Base-by-base conservation (phyloP, 768 basidiomycete genomes). In the Agaricus sinodeliciosus region DNA sequence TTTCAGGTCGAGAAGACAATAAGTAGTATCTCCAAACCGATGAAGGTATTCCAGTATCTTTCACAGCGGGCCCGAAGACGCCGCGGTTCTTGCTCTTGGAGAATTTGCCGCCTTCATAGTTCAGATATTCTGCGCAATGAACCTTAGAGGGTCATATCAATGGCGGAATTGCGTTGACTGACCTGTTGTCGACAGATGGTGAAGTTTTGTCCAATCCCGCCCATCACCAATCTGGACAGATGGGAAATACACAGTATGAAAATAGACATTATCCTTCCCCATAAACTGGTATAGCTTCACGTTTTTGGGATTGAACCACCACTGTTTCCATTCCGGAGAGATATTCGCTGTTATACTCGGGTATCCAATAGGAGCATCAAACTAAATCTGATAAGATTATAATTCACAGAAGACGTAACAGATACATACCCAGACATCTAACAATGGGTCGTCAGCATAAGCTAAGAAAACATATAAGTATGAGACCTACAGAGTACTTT, bases 221-320 rank as follows among this genome's bases (percentile, higher is more conserved):
- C 90, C 88, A 58, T 97, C 94, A 2, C 84, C 96, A 55, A 97
- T 71, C 62, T 91, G 81, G 53, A 93, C 84, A 3, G 91, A 85
- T 26, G 96, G 95, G 75, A 85, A 99, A 61, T 92, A 92, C 37
- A 99, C 82, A 0, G 92, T 92, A 68, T 99, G 96, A 81, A 99
- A 99, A 69, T 95, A 97, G 46, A 94, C 92, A 57, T 94, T 97
- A 66, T 98, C 95, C 72, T 99, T 99, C 65, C 96, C 96, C 96
- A 99, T 99, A 76, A 99, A 99, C 68, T 99, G 95, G 72, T 92
- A 96, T 47, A 98, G 73, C 60, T 81, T 77, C 54, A 99, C 94
- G 60, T 97, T 77, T 59, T 90, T 76, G 1, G 87, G 88, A 63
- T 94, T 87, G 63, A 88, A 83, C 96, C 96, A 99, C 96, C 96